phyloP scores from a whole-genome alignment of 371 early-diverging fungal species.

The Rhizomucor pusillus region DNA sequence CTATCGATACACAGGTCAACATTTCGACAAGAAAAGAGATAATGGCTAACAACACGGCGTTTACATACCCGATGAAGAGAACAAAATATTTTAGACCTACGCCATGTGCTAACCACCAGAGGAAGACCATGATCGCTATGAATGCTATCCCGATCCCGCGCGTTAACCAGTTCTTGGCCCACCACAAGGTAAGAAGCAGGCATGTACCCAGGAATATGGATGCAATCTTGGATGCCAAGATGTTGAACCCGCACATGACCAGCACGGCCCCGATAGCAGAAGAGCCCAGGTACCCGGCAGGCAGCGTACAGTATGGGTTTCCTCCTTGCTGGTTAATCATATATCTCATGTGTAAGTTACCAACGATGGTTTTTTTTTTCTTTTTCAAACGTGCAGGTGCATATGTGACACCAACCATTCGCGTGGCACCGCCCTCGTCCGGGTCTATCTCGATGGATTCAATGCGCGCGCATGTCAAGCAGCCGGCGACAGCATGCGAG shows the following conservation, averaged over 20 bases:
- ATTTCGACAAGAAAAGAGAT: too few relatives aligned
- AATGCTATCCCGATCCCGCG: constrained; percentile 76
- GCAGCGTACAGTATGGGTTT: constrained; percentile 63
- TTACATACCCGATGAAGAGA: constrained; percentile 82
- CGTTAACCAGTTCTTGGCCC: constrained; percentile 86
- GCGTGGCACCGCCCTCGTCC: constrained; percentile 84
- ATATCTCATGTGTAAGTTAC: neutral
- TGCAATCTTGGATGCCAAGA: constrained; percentile 78
- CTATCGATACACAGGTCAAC: too few relatives aligned
- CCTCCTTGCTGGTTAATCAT: constrained; percentile 54
- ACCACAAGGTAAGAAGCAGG: constrained; percentile 70
- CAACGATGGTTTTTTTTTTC: neutral
- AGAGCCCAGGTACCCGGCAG: constrained; percentile 74
- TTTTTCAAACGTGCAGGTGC: constrained; percentile 22
- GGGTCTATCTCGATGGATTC: constrained; percentile 84
- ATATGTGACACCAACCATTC: constrained; percentile 61
- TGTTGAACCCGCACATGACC: constrained; percentile 85
- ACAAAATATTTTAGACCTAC: constrained; percentile 79
- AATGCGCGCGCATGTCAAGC: constrained; percentile 82
- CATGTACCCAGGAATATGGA: constrained; percentile 77
- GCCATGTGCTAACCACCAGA: constrained; percentile 77
- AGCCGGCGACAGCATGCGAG: constrained; percentile 72
- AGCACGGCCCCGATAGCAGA: constrained; percentile 81
- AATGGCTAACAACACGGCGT: too few relatives aligned
- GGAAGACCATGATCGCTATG: constrained; percentile 68